phyloP scores from a whole-genome alignment of 2,329 filamentous ascomycete species.

The Aureobasidium pullulans region DNA sequence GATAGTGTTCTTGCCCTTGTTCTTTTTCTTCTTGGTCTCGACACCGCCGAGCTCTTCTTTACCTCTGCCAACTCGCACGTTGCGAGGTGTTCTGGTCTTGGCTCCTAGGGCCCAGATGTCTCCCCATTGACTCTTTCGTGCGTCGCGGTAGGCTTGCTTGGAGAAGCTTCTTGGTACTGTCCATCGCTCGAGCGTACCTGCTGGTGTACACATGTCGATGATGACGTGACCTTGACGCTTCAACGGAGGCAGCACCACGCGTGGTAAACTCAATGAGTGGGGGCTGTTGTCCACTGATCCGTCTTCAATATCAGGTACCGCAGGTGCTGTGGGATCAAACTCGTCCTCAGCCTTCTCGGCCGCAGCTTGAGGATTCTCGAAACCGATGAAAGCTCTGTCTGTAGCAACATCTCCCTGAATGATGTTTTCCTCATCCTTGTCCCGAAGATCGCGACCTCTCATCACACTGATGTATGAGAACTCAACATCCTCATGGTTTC shows the following conservation, averaged over 20 bases:
- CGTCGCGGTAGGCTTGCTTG: conserved; percentile 80
- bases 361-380: conserved; percentile 42
- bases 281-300: conserved; percentile 13
- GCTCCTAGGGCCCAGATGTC: conserved; percentile 93
- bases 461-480: conserved; percentile 87
- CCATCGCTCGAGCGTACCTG: conserved; percentile 85
- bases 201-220: conserved; percentile 82
- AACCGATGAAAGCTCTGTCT: conserved; percentile 64
- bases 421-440: conserved; percentile 25
- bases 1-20: conserved; percentile 30
- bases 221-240: conserved; percentile 86
- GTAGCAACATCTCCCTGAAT: conserved; percentile 51
- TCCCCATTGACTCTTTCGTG: conserved; percentile 83
- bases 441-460: conserved; percentile 59
- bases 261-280: conserved; percentile 62
- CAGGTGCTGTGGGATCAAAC: conserved; percentile 16
- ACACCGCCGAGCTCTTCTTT: conserved; percentile 16
- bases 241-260: conserved; percentile 69
- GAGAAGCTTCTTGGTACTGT: conserved; percentile 77
- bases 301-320: conserved; percentile 10
- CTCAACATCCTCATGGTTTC: conserved; percentile 82
- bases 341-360: neutral
- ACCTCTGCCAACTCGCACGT: conserved; percentile 51
- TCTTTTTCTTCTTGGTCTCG: conserved; percentile 17
- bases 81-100: conserved; percentile 66